Base-by-base conservation (phyloP, 2,329 filamentous ascomycete genomes). In the Camptophora hylomeconis region DNA sequence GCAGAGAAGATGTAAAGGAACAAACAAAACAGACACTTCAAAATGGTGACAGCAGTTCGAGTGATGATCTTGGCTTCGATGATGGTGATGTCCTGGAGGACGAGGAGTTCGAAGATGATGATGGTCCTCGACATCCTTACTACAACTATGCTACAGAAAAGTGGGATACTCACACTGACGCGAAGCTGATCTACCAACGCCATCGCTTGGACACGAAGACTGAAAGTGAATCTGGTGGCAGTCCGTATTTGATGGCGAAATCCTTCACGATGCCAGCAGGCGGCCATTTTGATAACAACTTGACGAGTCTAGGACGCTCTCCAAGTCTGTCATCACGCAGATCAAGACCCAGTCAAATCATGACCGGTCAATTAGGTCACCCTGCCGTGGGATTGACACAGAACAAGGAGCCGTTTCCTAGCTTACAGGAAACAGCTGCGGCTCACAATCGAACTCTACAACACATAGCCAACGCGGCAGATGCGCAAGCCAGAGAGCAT, bases 91-190 rank as follows among this genome's bases (percentile, higher is more conserved):
- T 34, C n/a, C n/a, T n/a, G n/a, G n/a, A n/a, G n/a, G n/a, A n/a
- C n/a, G n/a, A n/a, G n/a, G n/a, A n/a, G n/a, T n/a, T n/a, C n/a
- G n/a, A n/a, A n/a, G n/a, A n/a, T n/a, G n/a, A n/a, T 11, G 17
- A 17, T 14, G 16, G 26, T 5, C 9, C 14, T 14, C 44, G 33
- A 9, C 39, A 39, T 6, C 81, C 86, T 12, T 92, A 84, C 50
- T 94, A 92, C 58, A 86, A 94, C 54, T 83, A 87, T 47, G 78
- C 87, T 29, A 80, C 82, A 30, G 89, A 98, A 56, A 92, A 89
- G 51, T 81, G 87, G 48, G 80, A 93, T 74, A 92, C 79, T 48
- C 84, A 93, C 53, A 77, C 81, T 15, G 89, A 98, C 52, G 82
- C 87, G 35, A 95, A 93, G 56, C 69, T 94, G 38, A 92, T 95